Evolutionary conservation across 257 asterid genomes (phyloP).

Genomic region (Thymus quinquecostatus): DNA sequence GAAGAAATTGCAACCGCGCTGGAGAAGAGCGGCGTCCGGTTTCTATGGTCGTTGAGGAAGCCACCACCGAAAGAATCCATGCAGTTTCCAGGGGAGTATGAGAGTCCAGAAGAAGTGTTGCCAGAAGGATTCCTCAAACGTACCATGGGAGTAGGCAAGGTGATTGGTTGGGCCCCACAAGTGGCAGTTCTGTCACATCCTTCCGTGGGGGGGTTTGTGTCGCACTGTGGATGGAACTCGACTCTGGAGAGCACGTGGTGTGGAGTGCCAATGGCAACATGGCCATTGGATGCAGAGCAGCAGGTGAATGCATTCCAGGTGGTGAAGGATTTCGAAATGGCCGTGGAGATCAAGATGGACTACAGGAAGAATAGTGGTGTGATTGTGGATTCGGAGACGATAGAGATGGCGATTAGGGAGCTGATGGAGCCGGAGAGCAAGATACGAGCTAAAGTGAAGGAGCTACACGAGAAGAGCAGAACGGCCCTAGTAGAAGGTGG

Average conservation of each 20-base stretch:
- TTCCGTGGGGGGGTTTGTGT: conserved; percentile 52
- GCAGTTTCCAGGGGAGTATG: conserved; percentile 30
- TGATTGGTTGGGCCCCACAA: conserved; percentile 55
- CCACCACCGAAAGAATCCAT: conserved; percentile 27
- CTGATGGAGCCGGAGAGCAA: conserved; percentile 33
- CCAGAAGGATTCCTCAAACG: conserved; percentile 44
- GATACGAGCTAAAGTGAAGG: conserved; percentile 24
- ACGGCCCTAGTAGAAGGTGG: conserved; percentile 29
- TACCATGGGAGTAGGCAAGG: conserved; percentile 31
- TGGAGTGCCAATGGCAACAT: conserved; percentile 51
- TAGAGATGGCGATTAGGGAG: conserved; percentile 26
- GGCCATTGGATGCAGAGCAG: conserved; percentile 50
- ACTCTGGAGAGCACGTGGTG: conserved; percentile 43
- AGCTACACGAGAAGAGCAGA: conserved; percentile 24
- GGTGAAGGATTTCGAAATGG: conserved; percentile 45
- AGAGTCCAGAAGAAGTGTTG: conserved; percentile 24
- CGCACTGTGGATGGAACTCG: conserved; percentile 57
- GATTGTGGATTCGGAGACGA: conserved; percentile 25
- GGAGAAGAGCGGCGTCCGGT: conserved; percentile 39
- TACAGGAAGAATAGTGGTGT: conserved; percentile 19
- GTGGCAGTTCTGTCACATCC: conserved; percentile 36
- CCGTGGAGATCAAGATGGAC: conserved; percentile 40
- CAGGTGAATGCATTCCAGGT: conserved; percentile 41
- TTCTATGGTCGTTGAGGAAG: conserved; percentile 49
- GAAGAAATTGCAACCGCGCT: conserved; percentile 42